These are phyloP conservation scores for Erigeron philadelphicus DNA, from an alignment of 140 eudicot genomes.

Conservation along the genomic window DNA sequence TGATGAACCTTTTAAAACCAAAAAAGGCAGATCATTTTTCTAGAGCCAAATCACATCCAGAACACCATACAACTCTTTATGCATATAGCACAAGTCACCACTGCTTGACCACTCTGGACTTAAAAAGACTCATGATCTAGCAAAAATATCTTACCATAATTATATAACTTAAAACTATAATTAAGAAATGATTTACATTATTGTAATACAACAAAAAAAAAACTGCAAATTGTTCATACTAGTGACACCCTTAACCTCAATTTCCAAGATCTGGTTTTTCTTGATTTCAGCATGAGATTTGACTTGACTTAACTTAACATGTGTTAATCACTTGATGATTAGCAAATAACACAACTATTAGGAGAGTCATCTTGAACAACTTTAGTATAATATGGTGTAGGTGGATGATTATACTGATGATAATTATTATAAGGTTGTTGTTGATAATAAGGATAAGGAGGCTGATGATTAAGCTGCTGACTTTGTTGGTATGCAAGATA, in stretches of 20 bases:
- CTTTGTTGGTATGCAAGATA: slow-evolving; percentile 24
- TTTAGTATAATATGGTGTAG: slow-evolving; percentile 36
- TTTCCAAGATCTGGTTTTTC: slow-evolving; percentile 33
- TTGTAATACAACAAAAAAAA: neutral
- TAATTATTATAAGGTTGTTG: slow-evolving; percentile 23
- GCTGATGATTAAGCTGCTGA: slow-evolving; percentile 26
- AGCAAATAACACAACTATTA: slow-evolving; percentile 51
- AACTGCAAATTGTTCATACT: slow-evolving; percentile 29
- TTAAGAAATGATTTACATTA: slow-evolving; percentile 28
- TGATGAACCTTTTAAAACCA: neutral
- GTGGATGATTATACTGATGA: slow-evolving; percentile 32
- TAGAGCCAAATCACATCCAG: slow-evolving; percentile 20
- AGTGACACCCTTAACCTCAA: slow-evolving; percentile 19
- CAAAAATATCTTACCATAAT: slow-evolving; percentile 16
- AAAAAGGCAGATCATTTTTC: neutral
- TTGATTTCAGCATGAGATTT: slow-evolving; percentile 26
- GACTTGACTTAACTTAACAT: slow-evolving; percentile 11
- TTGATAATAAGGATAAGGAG: slow-evolving; percentile 29
- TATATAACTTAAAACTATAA: slow-evolving; percentile 24
- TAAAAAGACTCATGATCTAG: slow-evolving; percentile 17
- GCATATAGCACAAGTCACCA: slow-evolving; percentile 29
- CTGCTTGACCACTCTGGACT: slow-evolving; percentile 20
- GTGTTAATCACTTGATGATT: slow-evolving; percentile 18
- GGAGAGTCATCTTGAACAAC: slow-evolving; percentile 58
- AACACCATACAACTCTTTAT: slow-evolving; percentile 19